Conservation (phyloP, 352 stramenopile genomes). For the Phytopythium kandeliae region DNA sequence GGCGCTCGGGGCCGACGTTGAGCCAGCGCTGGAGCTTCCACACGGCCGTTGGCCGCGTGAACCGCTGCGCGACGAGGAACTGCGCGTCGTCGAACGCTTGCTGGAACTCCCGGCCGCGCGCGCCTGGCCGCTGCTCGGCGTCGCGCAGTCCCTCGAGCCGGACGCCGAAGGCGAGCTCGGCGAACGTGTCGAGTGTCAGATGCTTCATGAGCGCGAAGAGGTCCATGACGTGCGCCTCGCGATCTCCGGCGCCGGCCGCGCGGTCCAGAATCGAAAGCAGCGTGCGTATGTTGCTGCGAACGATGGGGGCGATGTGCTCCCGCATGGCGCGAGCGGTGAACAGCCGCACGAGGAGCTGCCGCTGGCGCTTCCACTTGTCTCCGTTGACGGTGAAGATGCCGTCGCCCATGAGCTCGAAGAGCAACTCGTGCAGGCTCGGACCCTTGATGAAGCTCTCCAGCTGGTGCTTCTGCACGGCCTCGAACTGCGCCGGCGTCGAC, state of each 20-base stretch:
- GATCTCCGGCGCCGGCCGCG: background rate
- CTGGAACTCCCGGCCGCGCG: too few species aligned
- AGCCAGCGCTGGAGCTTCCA: constrained; percentile 44
- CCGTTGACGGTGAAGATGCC: constrained; percentile 58
- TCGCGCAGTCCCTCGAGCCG: constrained; percentile 15
- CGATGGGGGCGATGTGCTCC: constrained; percentile 17
- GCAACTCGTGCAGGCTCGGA: constrained; percentile 17
- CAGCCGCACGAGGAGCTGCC: constrained; percentile 71
- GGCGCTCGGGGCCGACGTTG: constrained; percentile 27
- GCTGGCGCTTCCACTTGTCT: constrained; percentile 52
- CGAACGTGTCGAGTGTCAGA: constrained; percentile 44
- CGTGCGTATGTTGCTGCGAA: constrained; percentile 12
- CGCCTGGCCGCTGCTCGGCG: background rate
- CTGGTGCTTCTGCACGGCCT: constrained; percentile 38
- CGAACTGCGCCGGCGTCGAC: constrained; percentile 19
- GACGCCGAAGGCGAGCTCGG: constrained; percentile 48
- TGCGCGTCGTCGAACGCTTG: constrained; percentile 10
- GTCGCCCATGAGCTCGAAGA: constrained; percentile 44
- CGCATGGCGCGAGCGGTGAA: constrained; percentile 46
- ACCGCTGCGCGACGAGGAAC: constrained; percentile 17
- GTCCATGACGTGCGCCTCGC: constrained; percentile 4
- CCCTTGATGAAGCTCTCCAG: constrained; percentile 70
- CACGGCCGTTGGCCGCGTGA: constrained; percentile 22
- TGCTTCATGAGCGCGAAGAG: constrained; percentile 17
- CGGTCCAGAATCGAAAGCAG: constrained; percentile 8